Evolutionary conservation across 2,329 filamentous ascomycete genomes (phyloP), one percentile per base, ranked within the genome.

Genomic region (Penicillium carneum): DNA sequence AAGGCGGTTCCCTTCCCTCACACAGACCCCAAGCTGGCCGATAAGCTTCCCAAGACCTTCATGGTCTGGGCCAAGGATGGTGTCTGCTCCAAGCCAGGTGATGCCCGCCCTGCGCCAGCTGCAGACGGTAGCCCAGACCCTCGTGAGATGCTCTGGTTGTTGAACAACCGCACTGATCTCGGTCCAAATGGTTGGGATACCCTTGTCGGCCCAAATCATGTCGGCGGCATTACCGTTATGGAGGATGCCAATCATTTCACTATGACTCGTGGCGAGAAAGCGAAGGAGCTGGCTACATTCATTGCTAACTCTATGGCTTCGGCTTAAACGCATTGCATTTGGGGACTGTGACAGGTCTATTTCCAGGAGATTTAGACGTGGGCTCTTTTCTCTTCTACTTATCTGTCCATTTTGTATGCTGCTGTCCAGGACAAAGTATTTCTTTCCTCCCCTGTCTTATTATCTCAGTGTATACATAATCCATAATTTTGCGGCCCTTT

Each of bases 51-150:
- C 1, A 76, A 79, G 59, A 79, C 80, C 5, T 76, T 76, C 57
- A 66, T 83, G 43, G 75, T 84, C 59, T 84, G 81, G 79, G 82
- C 82, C 1, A 78, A 77, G 51, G 80, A 83, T 48, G 81, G 82
- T 43, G 79, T 83, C 2, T 83, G 80, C 61, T 74, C 74, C 53
- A 76, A 79, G 62, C 75, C 77, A 1, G 74, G 69, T 31, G 79
- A 79, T 64, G 76, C 78, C 26, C 70, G 74, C 43, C 79, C 79
- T 18, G 76, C 74, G 26, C 76, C 77, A 26, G 72, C 76, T 4
- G 72, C 75, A 12, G 76, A 80, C 50, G 75, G 73, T 11, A 73
- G 68, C 42, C 71, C 76, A 16, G 81, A 83, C 56, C 79, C 80
- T 1, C 75, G 79, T 47, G 81, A 80, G 62, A 82, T 84, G 81